phyloP scores from a whole-genome alignment of 2,329 filamentous ascomycete species.

The Aureobasidium sp. region DNA sequence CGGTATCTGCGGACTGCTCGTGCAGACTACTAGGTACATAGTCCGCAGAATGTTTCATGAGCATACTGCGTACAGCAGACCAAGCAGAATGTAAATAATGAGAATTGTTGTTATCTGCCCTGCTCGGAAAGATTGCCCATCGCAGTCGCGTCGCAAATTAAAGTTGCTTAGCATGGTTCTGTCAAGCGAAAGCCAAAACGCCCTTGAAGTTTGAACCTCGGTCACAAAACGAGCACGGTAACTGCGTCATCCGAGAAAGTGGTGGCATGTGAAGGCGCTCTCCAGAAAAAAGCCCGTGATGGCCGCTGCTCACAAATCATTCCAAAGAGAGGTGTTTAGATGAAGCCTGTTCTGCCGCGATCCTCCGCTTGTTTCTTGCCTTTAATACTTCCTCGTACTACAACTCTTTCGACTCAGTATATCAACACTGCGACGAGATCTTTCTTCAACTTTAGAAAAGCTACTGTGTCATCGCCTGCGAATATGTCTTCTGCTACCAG shows the following conservation, averaged over 20 bases:
- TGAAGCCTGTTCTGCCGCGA: not conserved
- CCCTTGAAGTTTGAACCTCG: not conserved
- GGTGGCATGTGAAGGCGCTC: not conserved
- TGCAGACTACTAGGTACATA: too few relatives aligned
- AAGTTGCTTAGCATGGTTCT: not conserved
- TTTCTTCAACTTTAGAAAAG: not conserved
- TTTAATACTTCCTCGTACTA: not conserved
- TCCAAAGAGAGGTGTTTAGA: not conserved
- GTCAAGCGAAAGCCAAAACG: slow-evolving; percentile 1
- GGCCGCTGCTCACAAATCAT: slow-evolving; percentile 5
- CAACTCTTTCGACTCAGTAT: not conserved
- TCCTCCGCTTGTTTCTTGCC: not conserved
- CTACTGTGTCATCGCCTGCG: not conserved
- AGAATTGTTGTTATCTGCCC: not conserved
- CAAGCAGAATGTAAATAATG: not conserved
- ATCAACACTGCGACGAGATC: not conserved
- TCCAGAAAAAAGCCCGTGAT: not conserved
- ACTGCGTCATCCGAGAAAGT: slow-evolving; percentile 2
- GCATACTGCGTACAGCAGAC: too few relatives aligned
- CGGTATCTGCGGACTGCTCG: too few relatives aligned
- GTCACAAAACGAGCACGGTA: not conserved
- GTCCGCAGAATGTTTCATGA: too few relatives aligned
- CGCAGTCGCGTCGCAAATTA: not conserved
- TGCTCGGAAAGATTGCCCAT: not conserved
- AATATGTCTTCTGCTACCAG: slow-evolving; percentile 59